Conservation (phyloP, 306 rosid genomes). For the Cucurbita maxima region DNA sequence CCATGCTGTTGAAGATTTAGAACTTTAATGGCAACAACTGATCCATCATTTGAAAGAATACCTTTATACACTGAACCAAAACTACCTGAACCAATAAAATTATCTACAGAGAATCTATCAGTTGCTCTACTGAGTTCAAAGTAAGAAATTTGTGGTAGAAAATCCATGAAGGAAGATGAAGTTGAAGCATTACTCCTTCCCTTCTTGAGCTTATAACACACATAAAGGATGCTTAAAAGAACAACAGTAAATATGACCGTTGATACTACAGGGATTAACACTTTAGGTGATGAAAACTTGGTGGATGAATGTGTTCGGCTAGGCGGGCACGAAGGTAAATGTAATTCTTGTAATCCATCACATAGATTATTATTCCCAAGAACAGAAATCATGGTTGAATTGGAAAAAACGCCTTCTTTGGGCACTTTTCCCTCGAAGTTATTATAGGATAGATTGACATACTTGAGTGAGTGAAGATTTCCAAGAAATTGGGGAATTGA, state of each 20-base stretch:
- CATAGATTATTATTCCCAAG: slow-evolving; percentile 10
- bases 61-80: neutral
- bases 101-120: neutral
- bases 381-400: slow-evolving; percentile 10
- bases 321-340: slow-evolving; percentile 1
- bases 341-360: neutral
- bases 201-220: neutral
- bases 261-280: neutral
- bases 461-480: neutral
- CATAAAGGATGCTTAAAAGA: neutral
- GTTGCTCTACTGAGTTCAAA: slow-evolving; percentile 10
- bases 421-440: slow-evolving; percentile 20
- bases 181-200: neutral
- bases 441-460: slow-evolving; percentile 17
- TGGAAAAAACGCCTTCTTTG: slow-evolving; percentile 15
- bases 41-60: slow-evolving; percentile 8
- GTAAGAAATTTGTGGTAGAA: neutral
- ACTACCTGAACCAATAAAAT: neutral
- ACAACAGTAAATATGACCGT: neutral
- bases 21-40: slow-evolving; percentile 18
- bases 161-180: neutral
- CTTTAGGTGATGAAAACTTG: slow-evolving; percentile 7
- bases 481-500: slow-evolving; percentile 15
- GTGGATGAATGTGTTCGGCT: neutral
- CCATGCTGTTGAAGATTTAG: slow-evolving; percentile 21